These are phyloP conservation scores for Cutaneotrichosporon curvatum DNA, from an alignment of 1,284 basidiomycete species.

Conservation along the genomic window DNA sequence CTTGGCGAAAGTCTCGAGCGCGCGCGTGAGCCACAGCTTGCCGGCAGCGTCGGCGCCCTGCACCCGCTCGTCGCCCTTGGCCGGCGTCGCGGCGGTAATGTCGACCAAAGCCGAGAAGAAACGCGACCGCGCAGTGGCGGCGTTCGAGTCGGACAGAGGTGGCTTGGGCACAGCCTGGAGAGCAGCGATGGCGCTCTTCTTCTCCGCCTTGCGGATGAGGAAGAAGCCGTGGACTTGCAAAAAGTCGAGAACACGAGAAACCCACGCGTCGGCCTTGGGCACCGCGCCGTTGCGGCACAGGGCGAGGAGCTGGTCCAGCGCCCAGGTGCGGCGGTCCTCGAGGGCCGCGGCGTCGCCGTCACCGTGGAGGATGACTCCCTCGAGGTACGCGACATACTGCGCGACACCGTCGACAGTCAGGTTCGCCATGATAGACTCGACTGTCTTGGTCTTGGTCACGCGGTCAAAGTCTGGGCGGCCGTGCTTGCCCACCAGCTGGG, in stretches of 20 bases:
- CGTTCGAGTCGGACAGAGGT: conserved; percentile 63
- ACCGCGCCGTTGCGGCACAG: conserved; percentile 73
- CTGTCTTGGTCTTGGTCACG: conserved; percentile 85
- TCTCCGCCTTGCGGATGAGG: conserved; percentile 60
- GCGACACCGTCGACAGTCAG: conserved; percentile 71
- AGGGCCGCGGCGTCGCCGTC: conserved; percentile 42
- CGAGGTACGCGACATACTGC: conserved; percentile 67
- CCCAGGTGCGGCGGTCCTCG: conserved; percentile 53
- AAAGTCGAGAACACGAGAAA: conserved; percentile 70
- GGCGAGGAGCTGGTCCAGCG: conserved; percentile 74
- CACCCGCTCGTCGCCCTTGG: conserved; percentile 25
- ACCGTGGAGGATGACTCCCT: conserved; percentile 52
- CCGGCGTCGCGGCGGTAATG: conserved; percentile 54
- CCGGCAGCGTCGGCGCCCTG: conserved; percentile 63
- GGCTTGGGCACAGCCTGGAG: conserved; percentile 60
- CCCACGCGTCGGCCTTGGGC: conserved; percentile 72
- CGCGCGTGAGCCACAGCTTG: conserved; percentile 70
- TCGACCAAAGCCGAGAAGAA: conserved; percentile 45
- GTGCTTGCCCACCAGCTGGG: conserved; percentile 78
- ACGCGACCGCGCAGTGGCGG: conserved; percentile 40
- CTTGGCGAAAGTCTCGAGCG: conserved; percentile 55
- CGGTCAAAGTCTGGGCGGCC: conserved; percentile 85
- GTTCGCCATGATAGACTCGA: conserved; percentile 73
- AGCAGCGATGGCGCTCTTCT: conserved; percentile 57
- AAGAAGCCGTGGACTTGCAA: conserved; percentile 78